These are phyloP conservation scores for Fusarium pseudonygamai DNA, from an alignment of 2,329 filamentous ascomycete genomes.

Conservation along the genomic window DNA sequence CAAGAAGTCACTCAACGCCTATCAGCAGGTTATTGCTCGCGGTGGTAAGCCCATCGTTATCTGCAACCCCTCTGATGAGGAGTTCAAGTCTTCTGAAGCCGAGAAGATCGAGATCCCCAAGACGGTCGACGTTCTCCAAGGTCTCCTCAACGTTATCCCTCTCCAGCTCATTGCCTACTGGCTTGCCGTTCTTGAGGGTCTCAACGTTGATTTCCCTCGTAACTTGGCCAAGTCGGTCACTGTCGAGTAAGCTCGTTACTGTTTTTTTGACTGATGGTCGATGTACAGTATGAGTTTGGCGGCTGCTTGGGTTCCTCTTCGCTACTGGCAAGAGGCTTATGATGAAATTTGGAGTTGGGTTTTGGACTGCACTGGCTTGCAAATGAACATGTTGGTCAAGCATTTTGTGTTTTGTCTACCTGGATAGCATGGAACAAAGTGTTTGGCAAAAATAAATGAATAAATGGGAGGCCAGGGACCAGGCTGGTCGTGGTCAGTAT, in stretches of 20 bases:
- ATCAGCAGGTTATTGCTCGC: constrained; percentile 98
- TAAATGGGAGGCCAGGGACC: constrained; percentile 34
- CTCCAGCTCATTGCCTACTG: constrained; percentile 99
- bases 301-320: constrained; percentile 30
- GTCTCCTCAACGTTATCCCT: constrained; percentile 96
- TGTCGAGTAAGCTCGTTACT: constrained; percentile 77
- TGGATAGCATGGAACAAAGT: constrained; percentile 36
- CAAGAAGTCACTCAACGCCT: constrained; percentile 98
- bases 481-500: constrained; percentile 36
- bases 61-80: constrained; percentile 89
- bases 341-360: constrained; percentile 44
- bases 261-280: constrained; percentile 27
- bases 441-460: constrained; percentile 38
- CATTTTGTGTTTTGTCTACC: constrained; percentile 35
- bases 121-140: constrained; percentile 95
- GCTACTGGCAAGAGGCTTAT: constrained; percentile 35
- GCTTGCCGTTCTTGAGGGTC: constrained; percentile 93
- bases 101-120: constrained; percentile 98
- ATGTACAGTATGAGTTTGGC: constrained; percentile 35
- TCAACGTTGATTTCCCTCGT: constrained; percentile 98
- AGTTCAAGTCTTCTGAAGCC: constrained; percentile 88
- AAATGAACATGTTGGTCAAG: constrained; percentile 34
- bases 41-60: constrained; percentile 97
- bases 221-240: constrained; percentile 99
- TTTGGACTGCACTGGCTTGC: constrained; percentile 42